Percentiles rank a stretch among this genome's conserved stretches.
phyloP scores from a whole-genome alignment of 2,329 filamentous ascomycete genomes.

The Dactylellina leptospora region DNA sequence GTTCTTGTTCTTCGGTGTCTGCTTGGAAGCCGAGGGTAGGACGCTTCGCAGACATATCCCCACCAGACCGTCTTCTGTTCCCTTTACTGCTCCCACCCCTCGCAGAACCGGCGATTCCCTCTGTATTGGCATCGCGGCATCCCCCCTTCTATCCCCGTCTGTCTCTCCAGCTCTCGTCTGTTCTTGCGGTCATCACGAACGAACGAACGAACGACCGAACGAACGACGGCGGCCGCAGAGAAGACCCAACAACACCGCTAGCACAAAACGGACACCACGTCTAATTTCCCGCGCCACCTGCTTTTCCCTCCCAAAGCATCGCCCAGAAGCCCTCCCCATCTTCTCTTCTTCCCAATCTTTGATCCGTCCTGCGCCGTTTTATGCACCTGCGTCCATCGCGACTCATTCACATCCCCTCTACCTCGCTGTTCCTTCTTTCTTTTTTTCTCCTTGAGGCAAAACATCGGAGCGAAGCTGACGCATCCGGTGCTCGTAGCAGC shows the following conservation, averaged over 20 bases:
- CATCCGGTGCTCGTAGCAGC: background rate
- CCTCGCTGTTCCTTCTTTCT: background rate
- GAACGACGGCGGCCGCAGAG: background rate
- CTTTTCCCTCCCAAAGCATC: slow-evolving; percentile 12
- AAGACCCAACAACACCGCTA: slow-evolving; percentile 29
- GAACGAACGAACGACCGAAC: background rate
- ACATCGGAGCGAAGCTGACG: background rate
- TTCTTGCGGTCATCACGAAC: background rate
- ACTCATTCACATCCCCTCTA: background rate
- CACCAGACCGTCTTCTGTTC: background rate
- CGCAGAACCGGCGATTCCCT: background rate
- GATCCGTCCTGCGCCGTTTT: background rate
- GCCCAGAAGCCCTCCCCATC: background rate
- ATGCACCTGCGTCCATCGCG: background rate
- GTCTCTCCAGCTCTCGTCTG: background rate
- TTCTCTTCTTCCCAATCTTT: background rate
- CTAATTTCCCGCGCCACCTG: slow-evolving; percentile 51
- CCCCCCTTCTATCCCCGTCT: background rate
- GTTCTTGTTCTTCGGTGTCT: too few relatives aligned
- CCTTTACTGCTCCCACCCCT: background rate
- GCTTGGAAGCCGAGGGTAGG: too few relatives aligned
- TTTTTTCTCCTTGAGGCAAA: background rate
- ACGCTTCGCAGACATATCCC: too few relatives aligned
- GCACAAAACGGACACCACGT: slow-evolving; percentile 45
- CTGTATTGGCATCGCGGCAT: background rate